Evolutionary conservation across 2,329 filamentous ascomycete genomes (phyloP).

Genomic region (Paraphaeosphaeria minitans): DNA sequence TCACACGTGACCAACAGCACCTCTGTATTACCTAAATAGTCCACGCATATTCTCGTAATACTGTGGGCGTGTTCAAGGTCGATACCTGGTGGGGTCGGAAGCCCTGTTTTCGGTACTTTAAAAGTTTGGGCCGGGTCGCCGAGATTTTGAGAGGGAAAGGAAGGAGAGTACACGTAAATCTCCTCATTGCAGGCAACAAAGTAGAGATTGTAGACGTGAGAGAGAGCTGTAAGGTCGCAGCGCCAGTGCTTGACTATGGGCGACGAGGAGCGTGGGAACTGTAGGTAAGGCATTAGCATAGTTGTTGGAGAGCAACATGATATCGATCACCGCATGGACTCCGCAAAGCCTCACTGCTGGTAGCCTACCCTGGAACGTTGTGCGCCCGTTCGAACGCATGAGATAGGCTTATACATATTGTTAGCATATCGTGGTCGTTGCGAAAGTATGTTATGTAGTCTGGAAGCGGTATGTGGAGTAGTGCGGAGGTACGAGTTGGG

Average conservation of each 20-base stretch:
- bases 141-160: conserved; percentile 49
- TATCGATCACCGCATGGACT: too few relatives aligned
- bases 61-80: conserved; percentile 48
- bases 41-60: conserved; percentile 52
- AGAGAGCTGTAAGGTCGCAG: conserved; percentile 54
- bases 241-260: conserved; percentile 45
- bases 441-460: not conserved
- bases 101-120: not conserved
- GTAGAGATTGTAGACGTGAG: conserved; percentile 54
- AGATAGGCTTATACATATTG: conserved; percentile 25
- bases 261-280: conserved; percentile 11
- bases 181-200: conserved; percentile 51
- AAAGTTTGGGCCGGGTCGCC: not conserved
- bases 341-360: not conserved
- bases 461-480: not conserved
- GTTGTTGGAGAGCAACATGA: too few relatives aligned
- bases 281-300: not conserved
- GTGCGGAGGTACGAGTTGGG: not conserved
- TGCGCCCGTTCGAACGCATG: conserved; percentile 31
- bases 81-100: conserved; percentile 23
- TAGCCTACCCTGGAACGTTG: conserved; percentile 34
- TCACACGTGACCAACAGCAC: conserved; percentile 60
- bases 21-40: conserved; percentile 53
- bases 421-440: conserved; percentile 5
- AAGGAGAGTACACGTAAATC: conserved; percentile 52